Evolutionary conservation across 2,329 filamentous ascomycete genomes (phyloP).

Genomic region (Kalaharituber pfeilii): DNA sequence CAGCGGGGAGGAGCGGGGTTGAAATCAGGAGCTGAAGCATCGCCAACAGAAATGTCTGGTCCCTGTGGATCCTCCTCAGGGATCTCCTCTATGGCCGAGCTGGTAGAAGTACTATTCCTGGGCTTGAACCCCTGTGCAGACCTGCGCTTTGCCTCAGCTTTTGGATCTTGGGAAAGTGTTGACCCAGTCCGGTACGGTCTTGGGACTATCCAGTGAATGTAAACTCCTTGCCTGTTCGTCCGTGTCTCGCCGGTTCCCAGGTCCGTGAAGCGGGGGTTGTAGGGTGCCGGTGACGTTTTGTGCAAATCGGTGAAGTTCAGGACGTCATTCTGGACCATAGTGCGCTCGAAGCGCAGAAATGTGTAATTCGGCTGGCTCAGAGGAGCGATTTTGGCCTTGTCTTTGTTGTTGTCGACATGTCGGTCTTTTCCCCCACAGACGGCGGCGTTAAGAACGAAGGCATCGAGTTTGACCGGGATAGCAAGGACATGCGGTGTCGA

Average conservation of each 20-base stretch:
- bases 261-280: slow-evolving; percentile 28
- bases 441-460: slow-evolving; percentile 18
- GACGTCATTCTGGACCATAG: slow-evolving; percentile 28
- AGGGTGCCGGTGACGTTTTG: slow-evolving; percentile 22
- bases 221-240: slow-evolving; percentile 28
- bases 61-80: not conserved
- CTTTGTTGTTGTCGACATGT: too few relatives aligned
- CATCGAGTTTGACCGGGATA: slow-evolving; percentile 24
- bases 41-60: not conserved
- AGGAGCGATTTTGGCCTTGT: slow-evolving; percentile 27
- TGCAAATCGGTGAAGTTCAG: slow-evolving; percentile 28
- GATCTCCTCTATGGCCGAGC: too few relatives aligned
- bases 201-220: slow-evolving; percentile 31
- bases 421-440: slow-evolving; percentile 1
- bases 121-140: not conserved
- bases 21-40: slow-evolving; percentile 4
- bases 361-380: slow-evolving; percentile 34
- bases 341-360: slow-evolving; percentile 28
- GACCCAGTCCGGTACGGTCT: slow-evolving; percentile 26
- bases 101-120: too few relatives aligned
- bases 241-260: slow-evolving; percentile 22
- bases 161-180: not conserved
- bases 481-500: not conserved
- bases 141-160: not conserved
- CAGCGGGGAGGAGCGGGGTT: slow-evolving; percentile 26